Evolutionary conservation across 306 rosid genomes (phyloP).

Genomic region (Amphicarpaea edgeworthii): DNA sequence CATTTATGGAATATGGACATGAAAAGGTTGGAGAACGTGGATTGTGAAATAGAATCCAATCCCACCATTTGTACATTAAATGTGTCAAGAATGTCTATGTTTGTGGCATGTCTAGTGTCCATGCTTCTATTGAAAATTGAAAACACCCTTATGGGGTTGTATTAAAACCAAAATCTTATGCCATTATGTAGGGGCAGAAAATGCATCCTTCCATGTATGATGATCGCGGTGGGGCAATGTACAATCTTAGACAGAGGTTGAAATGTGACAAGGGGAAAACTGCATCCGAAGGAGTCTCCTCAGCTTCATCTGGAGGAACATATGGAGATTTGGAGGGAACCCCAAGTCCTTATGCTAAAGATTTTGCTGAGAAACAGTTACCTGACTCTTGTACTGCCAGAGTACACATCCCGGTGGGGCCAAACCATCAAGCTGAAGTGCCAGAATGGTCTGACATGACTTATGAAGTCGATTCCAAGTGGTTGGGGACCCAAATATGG

Average conservation of each 20-base stretch:
- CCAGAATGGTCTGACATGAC: constrained; percentile 70
- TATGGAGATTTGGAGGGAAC: constrained; percentile 40
- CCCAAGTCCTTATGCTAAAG: constrained; percentile 41
- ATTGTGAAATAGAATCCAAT: too few species aligned
- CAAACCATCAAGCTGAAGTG: constrained; percentile 68
- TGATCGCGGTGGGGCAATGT: constrained; percentile 57
- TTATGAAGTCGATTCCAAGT: constrained; percentile 71
- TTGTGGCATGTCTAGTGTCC: not conserved
- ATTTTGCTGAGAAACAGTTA: constrained; percentile 32
- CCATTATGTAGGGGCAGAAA: constrained; percentile 63
- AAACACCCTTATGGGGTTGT: not conserved
- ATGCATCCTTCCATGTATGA: constrained; percentile 89
- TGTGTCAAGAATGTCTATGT: not conserved
- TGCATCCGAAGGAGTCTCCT: constrained; percentile 40
- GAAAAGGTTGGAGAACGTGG: too few species aligned
- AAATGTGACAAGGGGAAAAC: constrained; percentile 56
- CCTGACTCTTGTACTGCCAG: constrained; percentile 43
- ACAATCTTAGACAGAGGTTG: constrained; percentile 81
- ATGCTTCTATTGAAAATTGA: constrained; percentile 14
- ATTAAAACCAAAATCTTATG: constrained; percentile 40
- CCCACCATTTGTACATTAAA: not conserved
- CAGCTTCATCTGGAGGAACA: constrained; percentile 48
- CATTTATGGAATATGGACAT: too few species aligned
- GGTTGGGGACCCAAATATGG: constrained; percentile 85
- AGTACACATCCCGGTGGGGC: constrained; percentile 61